Conservation (phyloP, 352 stramenopile genomes). For the Hyaloperonospora arabidopsidis region DNA sequence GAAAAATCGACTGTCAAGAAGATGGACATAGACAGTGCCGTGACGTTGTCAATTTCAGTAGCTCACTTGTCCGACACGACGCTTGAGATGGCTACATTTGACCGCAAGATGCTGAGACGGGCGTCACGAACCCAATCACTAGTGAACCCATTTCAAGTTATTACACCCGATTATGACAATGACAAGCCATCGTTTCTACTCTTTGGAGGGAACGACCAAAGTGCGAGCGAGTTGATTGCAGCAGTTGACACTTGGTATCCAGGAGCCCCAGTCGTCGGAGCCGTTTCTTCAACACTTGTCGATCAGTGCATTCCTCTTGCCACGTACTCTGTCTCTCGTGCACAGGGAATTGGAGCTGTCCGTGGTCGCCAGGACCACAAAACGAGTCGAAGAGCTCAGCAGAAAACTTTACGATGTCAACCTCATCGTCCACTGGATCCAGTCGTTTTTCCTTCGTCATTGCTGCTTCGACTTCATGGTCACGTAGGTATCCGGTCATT, state of each 20-base stretch:
- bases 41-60: slow-evolving; percentile 35
- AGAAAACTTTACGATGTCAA: slow-evolving; percentile 7
- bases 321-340: slow-evolving; percentile 15
- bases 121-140: slow-evolving; percentile 27
- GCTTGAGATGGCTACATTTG: slow-evolving; percentile 38
- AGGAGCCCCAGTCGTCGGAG: slow-evolving; percentile 30
- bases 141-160: slow-evolving; percentile 27
- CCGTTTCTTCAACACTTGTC: slow-evolving; percentile 30
- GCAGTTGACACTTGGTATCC: slow-evolving; percentile 35
- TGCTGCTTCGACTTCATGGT: slow-evolving; percentile 36
- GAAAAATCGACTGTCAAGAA: not conserved
- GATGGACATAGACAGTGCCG: not conserved
- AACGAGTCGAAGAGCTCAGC: slow-evolving; percentile 5
- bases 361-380: slow-evolving; percentile 4
- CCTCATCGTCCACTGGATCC: not conserved
- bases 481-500: slow-evolving; percentile 30
- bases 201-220: slow-evolving; percentile 47
- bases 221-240: slow-evolving; percentile 32
- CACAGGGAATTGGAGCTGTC: not conserved
- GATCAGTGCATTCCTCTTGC: slow-evolving; percentile 35
- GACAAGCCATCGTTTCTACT: slow-evolving; percentile 41
- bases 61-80: slow-evolving; percentile 40
- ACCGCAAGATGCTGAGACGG: slow-evolving; percentile 45
- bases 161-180: not conserved
- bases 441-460: slow-evolving; percentile 35